These are phyloP conservation scores for Hypoxylon fragiforme DNA, from an alignment of 495 filamentous ascomycete genomes.

Conservation along the genomic window DNA sequence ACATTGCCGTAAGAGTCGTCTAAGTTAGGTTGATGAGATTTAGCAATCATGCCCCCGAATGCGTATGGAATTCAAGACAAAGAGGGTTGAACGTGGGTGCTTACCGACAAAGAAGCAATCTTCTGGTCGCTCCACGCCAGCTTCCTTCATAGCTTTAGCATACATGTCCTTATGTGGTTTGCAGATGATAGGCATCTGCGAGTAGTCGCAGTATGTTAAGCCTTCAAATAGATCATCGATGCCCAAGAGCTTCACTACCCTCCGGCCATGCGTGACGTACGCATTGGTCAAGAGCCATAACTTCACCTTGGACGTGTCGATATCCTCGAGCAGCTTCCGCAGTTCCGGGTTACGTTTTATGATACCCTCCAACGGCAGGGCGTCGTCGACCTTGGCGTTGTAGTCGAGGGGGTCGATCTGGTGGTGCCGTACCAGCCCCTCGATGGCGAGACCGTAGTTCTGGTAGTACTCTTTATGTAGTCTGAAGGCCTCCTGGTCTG, in stretches of 20 bases:
- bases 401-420: slow-evolving; percentile 95
- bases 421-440: slow-evolving; percentile 90
- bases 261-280: slow-evolving; percentile 81
- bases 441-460: slow-evolving; percentile 95
- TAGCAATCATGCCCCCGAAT: slow-evolving; percentile 4
- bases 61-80: too few relatives aligned
- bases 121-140: slow-evolving; percentile 57
- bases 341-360: slow-evolving; percentile 76
- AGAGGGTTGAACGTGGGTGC: slow-evolving; percentile 34
- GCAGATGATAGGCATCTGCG: slow-evolving; percentile 66
- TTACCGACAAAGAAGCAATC: slow-evolving; percentile 86
- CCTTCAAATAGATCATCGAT: slow-evolving; percentile 91
- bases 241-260: slow-evolving; percentile 78
- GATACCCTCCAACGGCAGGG: slow-evolving; percentile 82
- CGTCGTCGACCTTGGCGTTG: slow-evolving; percentile 93
- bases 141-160: slow-evolving; percentile 73
- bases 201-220: slow-evolving; percentile 90
- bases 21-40: slow-evolving; percentile 44
- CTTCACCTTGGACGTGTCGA: slow-evolving; percentile 78
- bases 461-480: slow-evolving; percentile 92
- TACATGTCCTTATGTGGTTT: slow-evolving; percentile 88
- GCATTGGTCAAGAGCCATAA: slow-evolving; percentile 97
- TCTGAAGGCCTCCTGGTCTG: slow-evolving; percentile 70
- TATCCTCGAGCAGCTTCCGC: slow-evolving; percentile 72
- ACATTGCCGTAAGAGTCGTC: slow-evolving; percentile 85